A percentile compares a stretch with the other conserved stretches of the same genome.
phyloP scores from a whole-genome alignment of 2,329 filamentous ascomycete genomes.

The Diplocarpon rosae region DNA sequence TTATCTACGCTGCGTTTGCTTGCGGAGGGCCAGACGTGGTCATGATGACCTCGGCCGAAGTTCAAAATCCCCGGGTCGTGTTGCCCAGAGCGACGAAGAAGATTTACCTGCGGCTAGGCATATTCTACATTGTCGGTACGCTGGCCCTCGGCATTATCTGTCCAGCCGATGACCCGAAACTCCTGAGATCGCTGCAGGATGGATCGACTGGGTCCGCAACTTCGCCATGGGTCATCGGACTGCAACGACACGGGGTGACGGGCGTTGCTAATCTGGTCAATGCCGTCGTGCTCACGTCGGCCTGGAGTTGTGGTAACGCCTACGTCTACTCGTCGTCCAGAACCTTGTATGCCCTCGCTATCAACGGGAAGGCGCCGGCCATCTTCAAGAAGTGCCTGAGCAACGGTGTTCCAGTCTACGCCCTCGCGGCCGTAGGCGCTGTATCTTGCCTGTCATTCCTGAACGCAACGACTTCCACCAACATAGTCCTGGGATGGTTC shows the following conservation, averaged over 20 bases:
- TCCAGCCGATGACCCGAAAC: slow-evolving; percentile 28
- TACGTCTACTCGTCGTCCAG: slow-evolving; percentile 39
- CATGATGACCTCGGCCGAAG: slow-evolving; percentile 42
- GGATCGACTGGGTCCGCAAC: slow-evolving; percentile 37
- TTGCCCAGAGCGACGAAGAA: slow-evolving; percentile 38
- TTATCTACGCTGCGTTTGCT: slow-evolving; percentile 30
- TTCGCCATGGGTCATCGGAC: slow-evolving; percentile 36
- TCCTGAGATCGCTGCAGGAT: slow-evolving; percentile 28
- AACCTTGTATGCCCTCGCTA: slow-evolving; percentile 38
- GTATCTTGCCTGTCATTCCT: slow-evolving; percentile 37
- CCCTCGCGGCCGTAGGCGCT: slow-evolving; percentile 30
- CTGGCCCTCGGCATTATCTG: slow-evolving; percentile 37
- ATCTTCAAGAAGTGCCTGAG: slow-evolving; percentile 38
- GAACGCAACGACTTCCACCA: slow-evolving; percentile 31
- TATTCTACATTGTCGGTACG: slow-evolving; percentile 39
- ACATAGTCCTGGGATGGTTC: slow-evolving; percentile 42
- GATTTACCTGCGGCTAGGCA: slow-evolving; percentile 41
- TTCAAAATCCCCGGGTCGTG: slow-evolving; percentile 36
- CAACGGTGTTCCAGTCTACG: slow-evolving; percentile 36
- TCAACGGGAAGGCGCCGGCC: slow-evolving; percentile 38
- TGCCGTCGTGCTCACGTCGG: slow-evolving; percentile 39
- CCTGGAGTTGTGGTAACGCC: slow-evolving; percentile 42
- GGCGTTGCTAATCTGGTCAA: slow-evolving; percentile 40
- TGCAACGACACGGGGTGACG: slow-evolving; percentile 35
- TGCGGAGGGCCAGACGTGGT: slow-evolving; percentile 39